phyloP scores from a whole-genome alignment of 164 flowering plant species.

The Amborella trichopoda region DNA sequence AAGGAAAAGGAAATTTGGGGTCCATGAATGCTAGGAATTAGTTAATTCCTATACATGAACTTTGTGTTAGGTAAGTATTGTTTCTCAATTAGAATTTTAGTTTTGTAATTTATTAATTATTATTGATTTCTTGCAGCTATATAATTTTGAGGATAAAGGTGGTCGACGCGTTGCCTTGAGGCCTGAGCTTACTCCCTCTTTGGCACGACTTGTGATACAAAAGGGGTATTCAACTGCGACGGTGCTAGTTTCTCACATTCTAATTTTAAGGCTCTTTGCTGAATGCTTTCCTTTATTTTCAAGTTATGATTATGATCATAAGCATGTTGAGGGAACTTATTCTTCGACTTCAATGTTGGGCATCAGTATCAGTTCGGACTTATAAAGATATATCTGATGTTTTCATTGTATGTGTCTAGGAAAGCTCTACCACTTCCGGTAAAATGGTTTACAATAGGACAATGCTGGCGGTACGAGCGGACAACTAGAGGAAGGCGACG shows the following conservation, averaged over 20 bases:
- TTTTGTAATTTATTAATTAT: no score
- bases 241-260: no score
- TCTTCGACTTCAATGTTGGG: no score
- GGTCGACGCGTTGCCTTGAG: slow-evolving; percentile 94
- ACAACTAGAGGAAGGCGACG: slow-evolving; percentile 95
- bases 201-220: slow-evolving; percentile 90
- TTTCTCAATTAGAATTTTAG: no score
- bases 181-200: slow-evolving; percentile 95
- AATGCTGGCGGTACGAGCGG: slow-evolving; percentile 97
- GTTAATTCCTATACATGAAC: neutral
- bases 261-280: no score
- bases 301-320: no score
- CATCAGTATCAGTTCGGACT: no score
- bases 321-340: no score
- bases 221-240: slow-evolving; percentile 81
- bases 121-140: slow-evolving; percentile 35
- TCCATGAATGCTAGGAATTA: no score
- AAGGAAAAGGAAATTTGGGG: no score
- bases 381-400: no score
- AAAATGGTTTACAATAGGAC: slow-evolving; percentile 97
- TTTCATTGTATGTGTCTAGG: slow-evolving; percentile 82
- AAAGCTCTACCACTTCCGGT: slow-evolving; percentile 80
- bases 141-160: slow-evolving; percentile 91
- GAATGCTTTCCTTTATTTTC: no score
- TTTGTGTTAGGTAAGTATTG: neutral